Evolutionary conservation across 129 eudicot genomes (phyloP), one percentile per base, ranked within the genome.

Genomic region (Lactuca saligna): DNA sequence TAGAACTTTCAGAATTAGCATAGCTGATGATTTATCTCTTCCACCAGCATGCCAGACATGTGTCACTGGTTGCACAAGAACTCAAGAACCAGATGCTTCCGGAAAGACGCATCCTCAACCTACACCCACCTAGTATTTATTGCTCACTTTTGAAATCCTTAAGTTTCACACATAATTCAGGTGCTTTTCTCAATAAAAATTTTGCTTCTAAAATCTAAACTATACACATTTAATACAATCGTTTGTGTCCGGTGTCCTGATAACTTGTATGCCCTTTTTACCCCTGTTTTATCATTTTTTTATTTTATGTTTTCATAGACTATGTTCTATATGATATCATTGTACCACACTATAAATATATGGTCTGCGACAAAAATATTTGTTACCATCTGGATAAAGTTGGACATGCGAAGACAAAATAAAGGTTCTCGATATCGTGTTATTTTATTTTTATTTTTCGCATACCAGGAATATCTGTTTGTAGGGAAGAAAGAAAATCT

Each of bases 1-100:
- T 38, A 82, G 73, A 80, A 93, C 95, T 3, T 81, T 84, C 46
- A 82, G 95, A 31, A 82, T 93, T 55, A 82, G 83, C 54, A 64
- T 89, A 41, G 78, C 88, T 12, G 91, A 87, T 34, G 73, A 77
- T 54, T 17, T 76, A 3, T 37, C 88, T 33, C 62, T 92, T 35
- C 69, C 87, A 49, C 62, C 87, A 29, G 79, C 78, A 60, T 76
- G 86, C 60, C 75, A 53, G 16, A 67, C 91, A 4, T 84, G 94
- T 76, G n/a, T 72, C 34, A 78, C 73, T 8, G 71, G 76, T 66
- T 75, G 80, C 69, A 29, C 69, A 1, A 70, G 44, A 63, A 58
- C 74, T 59, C 87, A 74, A 73, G 79, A 74, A 70, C 60, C 85
- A 39, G 74, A 70, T 70, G 49, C 42, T 63, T 51, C 80, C 29